Evolutionary conservation across 2,329 filamentous ascomycete species (phyloP), one percentile per base, ranked within the genome.

Genomic region (Fulvia fulva): DNA sequence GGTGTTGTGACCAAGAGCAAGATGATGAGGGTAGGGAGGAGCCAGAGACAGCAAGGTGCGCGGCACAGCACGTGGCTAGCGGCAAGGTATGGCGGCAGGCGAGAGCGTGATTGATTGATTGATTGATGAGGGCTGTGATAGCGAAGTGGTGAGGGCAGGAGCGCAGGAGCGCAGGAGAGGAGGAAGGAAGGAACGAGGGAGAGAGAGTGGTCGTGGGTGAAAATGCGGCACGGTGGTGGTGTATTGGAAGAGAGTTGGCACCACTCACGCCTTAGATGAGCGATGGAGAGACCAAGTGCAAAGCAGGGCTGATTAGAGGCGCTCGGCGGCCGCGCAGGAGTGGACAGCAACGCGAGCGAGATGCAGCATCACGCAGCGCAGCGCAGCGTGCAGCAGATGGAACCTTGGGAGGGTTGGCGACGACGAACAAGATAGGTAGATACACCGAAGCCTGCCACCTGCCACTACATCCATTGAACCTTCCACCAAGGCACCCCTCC

Each of bases 11-110:
- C 22, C 16, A 26, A 49, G 44, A 41, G 26, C 11, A 26, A 34
- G 34, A 3, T 25, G 51, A 43, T 43, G 50, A n/a, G 23, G 46
- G 46, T 19, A 9, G 30, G 47, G 21, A 7, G 49, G 34, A 26
- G 25, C 23, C 22, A 22, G 32, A 25, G 44, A 23, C 52, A 47
- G 52, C 52, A 47, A 54, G 52, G 52, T 47, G 37, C 19, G 30
- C 22, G 23, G 37, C 23, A 8, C 8, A 25, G n/a, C 52, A 50
- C 45, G 32, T 51, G 53, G 28, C 46, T 25, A 44, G 5, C 21
- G 32, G 19, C 51, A 44, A 26, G 30, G 23, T 9, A 53, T 26
- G 23, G 52, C 32, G 28, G 44, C 34, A 41, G 30, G 30, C 30
- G 30, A 34, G 3, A 9, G 30, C 30, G 52, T n/a, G 19, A n/a